phyloP scores from a whole-genome alignment of 2,329 filamentous ascomycete genomes.

The Phyllachora maydis region DNA sequence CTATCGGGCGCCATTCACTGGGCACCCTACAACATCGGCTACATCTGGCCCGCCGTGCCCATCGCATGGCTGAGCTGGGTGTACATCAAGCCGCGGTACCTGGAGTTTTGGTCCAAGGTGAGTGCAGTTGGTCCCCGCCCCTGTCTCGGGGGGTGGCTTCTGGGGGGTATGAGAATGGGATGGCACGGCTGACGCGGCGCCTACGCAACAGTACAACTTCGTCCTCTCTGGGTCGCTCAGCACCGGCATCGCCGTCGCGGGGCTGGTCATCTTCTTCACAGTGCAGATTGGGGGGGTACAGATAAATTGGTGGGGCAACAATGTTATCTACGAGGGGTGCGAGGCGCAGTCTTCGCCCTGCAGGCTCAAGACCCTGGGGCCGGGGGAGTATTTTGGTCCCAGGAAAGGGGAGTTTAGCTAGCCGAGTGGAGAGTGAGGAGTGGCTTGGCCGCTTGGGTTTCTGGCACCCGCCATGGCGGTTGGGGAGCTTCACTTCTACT shows the following conservation, averaged over 20 bases:
- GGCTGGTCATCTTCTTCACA: slow-evolving; percentile 31
- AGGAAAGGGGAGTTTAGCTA: no score
- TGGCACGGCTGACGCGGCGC: no score
- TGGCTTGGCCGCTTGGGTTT: no score
- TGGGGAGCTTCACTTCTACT: no score
- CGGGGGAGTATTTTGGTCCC: slow-evolving; percentile 5
- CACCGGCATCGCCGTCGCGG: slow-evolving; percentile 26
- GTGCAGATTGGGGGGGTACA: slow-evolving; percentile 20
- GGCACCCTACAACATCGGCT: slow-evolving; percentile 28
- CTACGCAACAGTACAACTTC: slow-evolving; percentile 33
- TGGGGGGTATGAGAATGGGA: no score
- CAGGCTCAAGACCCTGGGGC: slow-evolving; percentile 3
- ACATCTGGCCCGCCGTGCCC: slow-evolving; percentile 23
- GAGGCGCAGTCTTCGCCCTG: slow-evolving; percentile 5
- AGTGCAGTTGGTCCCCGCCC: no score
- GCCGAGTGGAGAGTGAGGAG: no score
- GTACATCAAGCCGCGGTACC: slow-evolving; percentile 20
- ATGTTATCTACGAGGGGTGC: slow-evolving; percentile 6
- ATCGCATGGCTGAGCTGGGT: slow-evolving; percentile 26
- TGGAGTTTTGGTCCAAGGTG: slow-evolving; percentile 28
- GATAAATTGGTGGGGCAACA: slow-evolving; percentile 28
- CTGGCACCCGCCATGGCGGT: no score
- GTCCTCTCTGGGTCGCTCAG: slow-evolving; percentile 28
- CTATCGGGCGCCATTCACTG: slow-evolving; percentile 23
- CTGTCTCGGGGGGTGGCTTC: no score